Evolutionary conservation across 371 early-diverging fungal species (phyloP), one percentile per base, ranked within the genome.

Genomic region (Mortierella sp.): DNA sequence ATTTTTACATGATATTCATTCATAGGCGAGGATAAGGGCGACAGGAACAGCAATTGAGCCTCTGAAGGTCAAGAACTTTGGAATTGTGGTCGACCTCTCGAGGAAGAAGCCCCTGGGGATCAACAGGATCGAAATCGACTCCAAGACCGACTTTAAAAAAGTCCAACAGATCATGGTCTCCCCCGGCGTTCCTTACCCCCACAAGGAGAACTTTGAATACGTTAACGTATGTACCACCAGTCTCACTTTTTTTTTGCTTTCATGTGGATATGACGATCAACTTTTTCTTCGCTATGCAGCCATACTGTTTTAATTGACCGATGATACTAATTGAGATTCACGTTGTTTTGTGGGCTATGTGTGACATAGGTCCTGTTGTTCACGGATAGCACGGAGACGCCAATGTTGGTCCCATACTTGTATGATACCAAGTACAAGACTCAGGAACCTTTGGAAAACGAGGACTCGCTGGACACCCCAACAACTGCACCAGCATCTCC

Each of bases 141-240:
- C 92, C 21, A 82, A 82, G 27, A 83, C 89, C 79, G 92, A 93
- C 76, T 86, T 93, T 65, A 86, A 82, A 38, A 89, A 90, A 71
- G 78, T 91, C 29, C 89, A 91, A 56, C 93, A 93, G 86, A 91
- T 93, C 75, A 93, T 93, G 94, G 92, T 93, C 3, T 93, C 94
- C 12, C 90, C 92, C 21, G 86, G 91, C 7, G 68, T 89, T 29
- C 74, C 83, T 16, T 93, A 92, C 81, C 92, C 92, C 1, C 90
- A 92, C 82, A 91, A 91, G 73, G 87, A 84, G 27, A 78, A 90
- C 71, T 92, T 90, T 82, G 87, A 84, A 72, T 93, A 93, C 78
- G 92, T 92, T 27, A 90, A 93, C 82, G 93, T 93, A 90, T 86
- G 87, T 41, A 41, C 41, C 41, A 41, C 7, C 41, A 41, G 41